phyloP scores from a whole-genome alignment of 2,329 filamentous ascomycete species.

The Aspergillus fischeri region DNA sequence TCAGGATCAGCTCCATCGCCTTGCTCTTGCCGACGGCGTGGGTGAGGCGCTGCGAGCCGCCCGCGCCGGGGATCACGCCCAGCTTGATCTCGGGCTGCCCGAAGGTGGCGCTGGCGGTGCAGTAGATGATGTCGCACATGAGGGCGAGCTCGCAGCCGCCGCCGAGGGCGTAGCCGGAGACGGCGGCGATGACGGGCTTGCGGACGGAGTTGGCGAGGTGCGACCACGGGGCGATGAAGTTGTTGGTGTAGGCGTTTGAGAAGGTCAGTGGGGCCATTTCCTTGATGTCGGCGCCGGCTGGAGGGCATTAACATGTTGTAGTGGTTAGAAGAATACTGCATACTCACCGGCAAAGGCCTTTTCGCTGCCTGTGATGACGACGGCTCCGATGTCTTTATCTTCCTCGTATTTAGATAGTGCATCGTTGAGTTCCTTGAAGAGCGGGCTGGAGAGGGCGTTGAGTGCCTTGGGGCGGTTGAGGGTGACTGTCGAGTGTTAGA shows the following conservation, averaged over 20 bases:
- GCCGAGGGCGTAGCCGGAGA: slow-evolving; percentile 90
- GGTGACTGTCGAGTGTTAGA: slow-evolving; percentile 59
- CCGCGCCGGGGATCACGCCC: slow-evolving; percentile 85
- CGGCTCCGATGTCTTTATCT: slow-evolving; percentile 66
- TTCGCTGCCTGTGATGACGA: slow-evolving; percentile 82
- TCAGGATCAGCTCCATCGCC: slow-evolving; percentile 89
- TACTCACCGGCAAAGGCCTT: slow-evolving; percentile 71
- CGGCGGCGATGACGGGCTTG: slow-evolving; percentile 90
- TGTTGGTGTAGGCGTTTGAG: slow-evolving; percentile 75
- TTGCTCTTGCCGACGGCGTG: slow-evolving; percentile 76
- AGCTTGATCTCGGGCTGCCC: slow-evolving; percentile 97
- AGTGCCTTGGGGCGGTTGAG: slow-evolving; percentile 92
- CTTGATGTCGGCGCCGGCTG: slow-evolving; percentile 94
- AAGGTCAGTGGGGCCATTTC: slow-evolving; percentile 96
- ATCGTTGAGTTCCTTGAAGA: slow-evolving; percentile 84
- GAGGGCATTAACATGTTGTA: not conserved
- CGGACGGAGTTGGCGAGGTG: slow-evolving; percentile 77
- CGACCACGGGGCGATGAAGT: slow-evolving; percentile 96
- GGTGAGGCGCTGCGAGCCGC: slow-evolving; percentile 84
- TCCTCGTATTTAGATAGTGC: slow-evolving; percentile 68
- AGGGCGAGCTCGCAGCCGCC: slow-evolving; percentile 95
- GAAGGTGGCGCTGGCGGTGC: slow-evolving; percentile 79
- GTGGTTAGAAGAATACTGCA: too few relatives aligned
- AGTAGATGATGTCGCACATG: slow-evolving; percentile 96
- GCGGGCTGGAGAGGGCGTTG: slow-evolving; percentile 86